Percentiles rank a stretch among this genome's conserved stretches.
Conservation (phyloP, 495 filamentous ascomycete genomes). For the Astrocystis sublimbata region DNA sequence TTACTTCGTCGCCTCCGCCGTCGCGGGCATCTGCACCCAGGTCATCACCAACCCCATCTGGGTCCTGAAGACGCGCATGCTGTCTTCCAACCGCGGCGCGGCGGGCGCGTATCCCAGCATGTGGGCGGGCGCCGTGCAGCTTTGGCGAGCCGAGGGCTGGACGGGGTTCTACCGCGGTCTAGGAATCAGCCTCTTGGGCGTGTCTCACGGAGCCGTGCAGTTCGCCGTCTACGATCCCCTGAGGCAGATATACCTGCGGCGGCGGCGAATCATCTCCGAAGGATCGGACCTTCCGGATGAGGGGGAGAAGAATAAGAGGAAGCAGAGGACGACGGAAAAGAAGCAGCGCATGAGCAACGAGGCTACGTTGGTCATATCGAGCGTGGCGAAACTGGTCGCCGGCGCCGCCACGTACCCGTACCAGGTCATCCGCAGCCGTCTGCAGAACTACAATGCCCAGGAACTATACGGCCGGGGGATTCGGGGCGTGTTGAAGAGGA, state of each 20-base stretch:
- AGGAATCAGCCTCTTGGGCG: conserved; percentile 81
- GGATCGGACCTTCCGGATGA: neutral
- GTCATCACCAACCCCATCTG: conserved; percentile 93
- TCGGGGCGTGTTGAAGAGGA: conserved; percentile 66
- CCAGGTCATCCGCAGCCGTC: conserved; percentile 81
- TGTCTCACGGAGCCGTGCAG: conserved; percentile 91
- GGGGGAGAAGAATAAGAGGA: no score
- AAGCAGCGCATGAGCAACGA: conserved; percentile 61
- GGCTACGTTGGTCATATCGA: conserved; percentile 76
- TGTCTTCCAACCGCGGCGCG: conserved; percentile 70
- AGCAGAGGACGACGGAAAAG: no score
- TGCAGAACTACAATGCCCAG: conserved; percentile 85
- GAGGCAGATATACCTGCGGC: conserved; percentile 56
- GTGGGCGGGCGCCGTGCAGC: conserved; percentile 61
- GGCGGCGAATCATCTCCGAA: conserved; percentile 26
- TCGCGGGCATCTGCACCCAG: conserved; percentile 73
- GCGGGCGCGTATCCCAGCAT: conserved; percentile 84
- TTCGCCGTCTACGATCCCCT: conserved; percentile 94
- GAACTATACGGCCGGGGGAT: conserved; percentile 66
- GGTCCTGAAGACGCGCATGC: conserved; percentile 98
- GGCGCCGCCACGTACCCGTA: conserved; percentile 89
- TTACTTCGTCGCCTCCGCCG: conserved; percentile 79
- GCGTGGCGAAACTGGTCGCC: conserved; percentile 82
- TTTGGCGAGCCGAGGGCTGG: conserved; percentile 69
- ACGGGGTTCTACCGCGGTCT: conserved; percentile 82